Base-by-base conservation (phyloP, 2,329 filamentous ascomycete species). In the Nothopassalora personata region DNA sequence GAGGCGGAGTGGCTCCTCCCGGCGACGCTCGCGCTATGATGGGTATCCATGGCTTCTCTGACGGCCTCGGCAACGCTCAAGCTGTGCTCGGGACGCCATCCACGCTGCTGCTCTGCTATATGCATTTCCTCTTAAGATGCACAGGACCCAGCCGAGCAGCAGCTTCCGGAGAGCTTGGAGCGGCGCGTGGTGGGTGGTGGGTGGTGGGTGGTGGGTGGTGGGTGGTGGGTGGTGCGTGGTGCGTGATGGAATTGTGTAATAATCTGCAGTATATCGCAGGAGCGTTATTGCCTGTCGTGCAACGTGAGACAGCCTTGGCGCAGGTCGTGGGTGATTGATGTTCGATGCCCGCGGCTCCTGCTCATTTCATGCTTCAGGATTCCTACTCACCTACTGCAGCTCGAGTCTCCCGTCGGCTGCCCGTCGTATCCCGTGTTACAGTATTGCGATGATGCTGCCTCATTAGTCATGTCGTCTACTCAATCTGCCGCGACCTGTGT, bases 21-120 rank as follows among this genome's bases (percentile, higher is more conserved):
- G 50, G 33, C 33, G 28, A 31, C 54, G n/a, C 52, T 19, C 34
- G 43, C 23, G 23, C 23, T 23, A 23, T 23, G 23, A 23, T 23
- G 28, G 23, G 18, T 50, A 47, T 57, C 57, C 67, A 69, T 68
- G 59, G 68, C 67, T 61, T 70, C 64, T 36, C 48, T 39, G 49
- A 69, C 62, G 56, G 65, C 60, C 58, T 66, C 66, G 58, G 63
- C 65, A 56, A 69, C 63, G 27, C 63, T 64, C 30, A 64, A 50
- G 2, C 55, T 60, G 53, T 61, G 60, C 56, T 67, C 60, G 34
- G 57, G 55, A 53, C 59, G 54, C 62, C 62, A 66, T 57, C 52
- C 61, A 39, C 58, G 62, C 53, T 55, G 48, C 43, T 61, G 55
- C 55, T 62, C 56, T 30, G 57, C 61, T 50, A 64, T 58, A 55